phyloP scores from a whole-genome alignment of 2,329 filamentous ascomycete genomes.

The Trichoderma koningiopsis region DNA sequence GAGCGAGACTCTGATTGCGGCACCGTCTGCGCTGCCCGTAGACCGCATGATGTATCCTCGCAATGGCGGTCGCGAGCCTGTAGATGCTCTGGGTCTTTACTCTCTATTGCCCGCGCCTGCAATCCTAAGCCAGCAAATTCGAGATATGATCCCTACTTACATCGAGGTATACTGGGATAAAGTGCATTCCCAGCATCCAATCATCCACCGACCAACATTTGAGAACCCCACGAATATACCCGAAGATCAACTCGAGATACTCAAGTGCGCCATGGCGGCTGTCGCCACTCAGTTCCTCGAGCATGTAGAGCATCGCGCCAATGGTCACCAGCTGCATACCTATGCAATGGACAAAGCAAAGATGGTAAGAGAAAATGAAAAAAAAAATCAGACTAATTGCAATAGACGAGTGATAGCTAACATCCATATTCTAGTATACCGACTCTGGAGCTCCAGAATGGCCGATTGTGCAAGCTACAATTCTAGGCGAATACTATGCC shows the following conservation, averaged over 20 bases:
- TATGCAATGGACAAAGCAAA: constrained; percentile 54
- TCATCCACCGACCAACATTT: constrained; percentile 52
- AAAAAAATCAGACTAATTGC: not conserved
- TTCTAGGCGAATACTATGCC: constrained; percentile 58
- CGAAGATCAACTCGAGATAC: constrained; percentile 45
- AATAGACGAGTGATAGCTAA: not conserved
- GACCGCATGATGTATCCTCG: constrained; percentile 40
- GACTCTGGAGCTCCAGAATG: constrained; percentile 39
- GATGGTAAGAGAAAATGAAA: constrained; percentile 45
- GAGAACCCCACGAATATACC: constrained; percentile 39
- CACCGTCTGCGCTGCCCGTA: constrained; percentile 44
- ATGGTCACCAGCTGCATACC: constrained; percentile 54
- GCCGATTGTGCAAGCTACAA: constrained; percentile 56
- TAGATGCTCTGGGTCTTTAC: constrained; percentile 43
- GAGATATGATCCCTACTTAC: constrained; percentile 52
- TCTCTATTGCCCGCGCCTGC: constrained; percentile 32
- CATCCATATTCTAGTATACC: constrained; percentile 7
- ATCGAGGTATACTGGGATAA: constrained; percentile 57
- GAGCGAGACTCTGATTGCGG: constrained; percentile 53
- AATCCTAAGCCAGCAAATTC: constrained; percentile 44
- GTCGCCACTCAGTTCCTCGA: constrained; percentile 55
- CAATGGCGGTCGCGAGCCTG: constrained; percentile 46
- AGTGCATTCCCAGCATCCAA: constrained; percentile 51
- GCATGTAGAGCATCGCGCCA: constrained; percentile 52
- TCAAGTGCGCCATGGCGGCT: constrained; percentile 60